phyloP scores from a whole-genome alignment of 495 filamentous ascomycete genomes.

The Baudoinia panamericana region DNA sequence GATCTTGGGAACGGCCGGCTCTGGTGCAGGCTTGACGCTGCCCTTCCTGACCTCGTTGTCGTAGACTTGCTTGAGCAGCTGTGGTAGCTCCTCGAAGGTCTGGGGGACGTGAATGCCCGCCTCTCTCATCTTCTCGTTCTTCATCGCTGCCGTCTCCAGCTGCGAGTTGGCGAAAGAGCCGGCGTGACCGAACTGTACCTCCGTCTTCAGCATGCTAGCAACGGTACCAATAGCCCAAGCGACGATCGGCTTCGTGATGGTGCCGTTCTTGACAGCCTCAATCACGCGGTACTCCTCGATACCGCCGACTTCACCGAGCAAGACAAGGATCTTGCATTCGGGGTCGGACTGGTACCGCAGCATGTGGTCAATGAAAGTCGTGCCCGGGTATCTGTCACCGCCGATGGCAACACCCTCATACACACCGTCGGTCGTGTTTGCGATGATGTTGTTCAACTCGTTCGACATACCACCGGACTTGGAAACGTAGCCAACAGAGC shows the following conservation, averaged over 20 bases:
- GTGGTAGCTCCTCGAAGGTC: conserved; percentile 92
- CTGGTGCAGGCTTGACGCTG: conserved; percentile 67
- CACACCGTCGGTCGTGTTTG: conserved; percentile 89
- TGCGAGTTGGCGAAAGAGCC: conserved; percentile 98
- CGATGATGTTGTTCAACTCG: conserved; percentile 98
- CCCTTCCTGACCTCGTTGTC: conserved; percentile 70
- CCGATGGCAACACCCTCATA: conserved; percentile 98
- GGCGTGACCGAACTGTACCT: conserved; percentile 98
- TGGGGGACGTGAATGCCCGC: conserved; percentile 89
- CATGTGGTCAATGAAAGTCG: conserved; percentile 97
- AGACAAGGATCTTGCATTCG: conserved; percentile 88
- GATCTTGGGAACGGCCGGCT: conserved; percentile 95
- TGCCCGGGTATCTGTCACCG: conserved; percentile 96
- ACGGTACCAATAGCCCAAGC: conserved; percentile 99
- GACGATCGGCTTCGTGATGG: conserved; percentile 94
- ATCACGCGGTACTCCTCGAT: conserved; percentile 99
- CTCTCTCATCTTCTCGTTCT: conserved; percentile 93
- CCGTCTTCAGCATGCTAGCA: conserved; percentile 98
- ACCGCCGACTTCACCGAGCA: conserved; percentile 97
- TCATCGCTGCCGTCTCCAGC: conserved; percentile 87
- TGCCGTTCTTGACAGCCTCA: conserved; percentile 85
- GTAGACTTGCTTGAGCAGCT: conserved; percentile 63
- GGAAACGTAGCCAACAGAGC: conserved; percentile 97
- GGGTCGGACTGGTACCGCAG: conserved; percentile 90
- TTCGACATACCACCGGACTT: conserved; percentile 99